These are phyloP conservation scores for Paspalum notatum DNA, from an alignment of 176 grass and related monocot species.

Conservation along the genomic window DNA sequence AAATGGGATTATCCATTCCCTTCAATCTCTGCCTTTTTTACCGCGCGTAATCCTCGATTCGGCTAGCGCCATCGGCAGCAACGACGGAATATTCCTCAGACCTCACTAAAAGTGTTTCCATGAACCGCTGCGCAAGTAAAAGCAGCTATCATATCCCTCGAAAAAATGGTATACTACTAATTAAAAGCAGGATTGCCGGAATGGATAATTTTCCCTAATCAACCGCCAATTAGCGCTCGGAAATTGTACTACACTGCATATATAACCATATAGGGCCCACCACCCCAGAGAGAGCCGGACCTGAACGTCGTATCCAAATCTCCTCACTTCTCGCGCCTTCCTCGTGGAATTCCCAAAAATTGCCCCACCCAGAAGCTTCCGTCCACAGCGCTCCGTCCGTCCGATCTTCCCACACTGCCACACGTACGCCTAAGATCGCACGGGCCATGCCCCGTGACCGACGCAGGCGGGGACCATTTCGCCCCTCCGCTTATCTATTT, in stretches of 20 bases:
- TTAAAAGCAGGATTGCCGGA: not conserved
- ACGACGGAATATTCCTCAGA: not conserved
- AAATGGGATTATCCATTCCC: not conserved
- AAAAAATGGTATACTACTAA: not conserved
- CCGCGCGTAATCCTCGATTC: not conserved
- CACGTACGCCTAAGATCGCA: conserved; percentile 24
- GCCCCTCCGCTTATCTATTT: conserved; percentile 46
- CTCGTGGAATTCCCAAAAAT: conserved; percentile 1
- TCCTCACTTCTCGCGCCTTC: conserved; percentile 36
- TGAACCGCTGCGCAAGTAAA: not conserved
- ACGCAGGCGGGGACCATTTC: not conserved
- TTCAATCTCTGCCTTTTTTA: not conserved
- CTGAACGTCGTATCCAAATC: not conserved
- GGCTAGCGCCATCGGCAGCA: not conserved
- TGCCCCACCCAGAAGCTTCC: conserved; percentile 40
- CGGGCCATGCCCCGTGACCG: not conserved
- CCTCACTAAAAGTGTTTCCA: not conserved
- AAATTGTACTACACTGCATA: not conserved
- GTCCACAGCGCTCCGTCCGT: not conserved
- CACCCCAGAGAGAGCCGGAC: not conserved
- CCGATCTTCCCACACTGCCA: not conserved
- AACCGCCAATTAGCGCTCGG: not conserved
- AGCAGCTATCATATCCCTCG: not conserved
- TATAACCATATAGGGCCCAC: not conserved
- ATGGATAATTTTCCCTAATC: not conserved